phyloP scores from a whole-genome alignment of 257 asterid genomes.

The Solanum sitiens region DNA sequence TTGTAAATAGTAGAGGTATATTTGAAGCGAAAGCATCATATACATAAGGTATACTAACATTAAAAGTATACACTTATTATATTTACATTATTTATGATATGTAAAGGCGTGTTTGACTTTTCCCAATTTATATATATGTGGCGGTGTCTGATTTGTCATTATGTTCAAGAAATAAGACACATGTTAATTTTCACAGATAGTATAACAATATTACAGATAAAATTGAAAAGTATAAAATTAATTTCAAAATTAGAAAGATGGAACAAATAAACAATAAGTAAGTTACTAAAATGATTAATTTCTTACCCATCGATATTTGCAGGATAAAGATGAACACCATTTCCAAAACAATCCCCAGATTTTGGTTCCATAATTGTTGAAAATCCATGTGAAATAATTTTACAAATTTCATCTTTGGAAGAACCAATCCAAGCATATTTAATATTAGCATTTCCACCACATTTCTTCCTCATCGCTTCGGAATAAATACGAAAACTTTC shows the following conservation, averaged over 20 bases:
- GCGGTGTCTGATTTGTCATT: background rate
- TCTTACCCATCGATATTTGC: background rate
- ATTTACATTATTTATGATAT: too few relatives aligned
- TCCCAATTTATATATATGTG: background rate
- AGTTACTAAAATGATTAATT: background rate
- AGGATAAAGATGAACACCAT: slow-evolving; percentile 32
- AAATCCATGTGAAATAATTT: slow-evolving; percentile 28
- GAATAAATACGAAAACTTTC: slow-evolving; percentile 20
- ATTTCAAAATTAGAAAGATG: background rate
- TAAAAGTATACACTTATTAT: too few relatives aligned
- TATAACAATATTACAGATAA: background rate
- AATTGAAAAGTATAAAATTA: background rate
- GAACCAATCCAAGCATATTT: slow-evolving; percentile 44
- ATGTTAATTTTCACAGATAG: background rate
- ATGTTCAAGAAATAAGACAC: background rate
- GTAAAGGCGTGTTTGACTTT: background rate
- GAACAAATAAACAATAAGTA: background rate
- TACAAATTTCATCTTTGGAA: slow-evolving; percentile 15
- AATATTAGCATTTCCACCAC: slow-evolving; percentile 36
- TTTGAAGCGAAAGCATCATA: too few relatives aligned
- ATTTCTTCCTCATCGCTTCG: slow-evolving; percentile 20
- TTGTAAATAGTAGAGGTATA: too few relatives aligned
- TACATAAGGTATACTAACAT: too few relatives aligned
- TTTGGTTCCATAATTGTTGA: background rate
- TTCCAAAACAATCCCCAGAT: slow-evolving; percentile 13